These are phyloP conservation scores for Colletotrichum sp. DNA, from an alignment of 2,329 filamentous ascomycete genomes.

Conservation along the genomic window DNA sequence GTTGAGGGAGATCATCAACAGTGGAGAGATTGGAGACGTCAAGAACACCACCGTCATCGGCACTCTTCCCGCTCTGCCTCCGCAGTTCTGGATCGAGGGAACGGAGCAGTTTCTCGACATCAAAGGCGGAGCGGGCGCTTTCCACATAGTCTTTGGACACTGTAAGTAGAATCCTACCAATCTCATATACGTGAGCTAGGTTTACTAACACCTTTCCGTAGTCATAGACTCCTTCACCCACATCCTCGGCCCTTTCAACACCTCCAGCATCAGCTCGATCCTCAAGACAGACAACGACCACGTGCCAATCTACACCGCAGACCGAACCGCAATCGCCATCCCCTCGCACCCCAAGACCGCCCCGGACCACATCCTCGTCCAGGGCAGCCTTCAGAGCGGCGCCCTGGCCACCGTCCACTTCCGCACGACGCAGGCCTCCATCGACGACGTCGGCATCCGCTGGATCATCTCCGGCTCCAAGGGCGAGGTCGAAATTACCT, in stretches of 20 bases:
- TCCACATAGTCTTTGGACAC: slow-evolving; percentile 33
- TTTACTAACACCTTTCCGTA: background rate
- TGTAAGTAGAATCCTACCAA: slow-evolving; percentile 21
- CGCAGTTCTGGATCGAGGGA: slow-evolving; percentile 24
- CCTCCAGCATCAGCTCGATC: slow-evolving; percentile 27
- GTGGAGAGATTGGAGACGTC: slow-evolving; percentile 40
- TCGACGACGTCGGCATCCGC: slow-evolving; percentile 28
- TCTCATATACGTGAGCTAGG: fast-evolving
- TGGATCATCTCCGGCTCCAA: slow-evolving; percentile 42
- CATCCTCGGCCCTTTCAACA: slow-evolving; percentile 36
- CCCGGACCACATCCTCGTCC: slow-evolving; percentile 38
- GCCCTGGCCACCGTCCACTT: slow-evolving; percentile 32
- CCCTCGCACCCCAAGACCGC: slow-evolving; percentile 28
- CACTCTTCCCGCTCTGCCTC: background rate
- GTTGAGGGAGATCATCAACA: slow-evolving; percentile 44
- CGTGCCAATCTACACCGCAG: slow-evolving; percentile 24
- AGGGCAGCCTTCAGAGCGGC: slow-evolving; percentile 34
- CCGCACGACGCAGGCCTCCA: slow-evolving; percentile 22
- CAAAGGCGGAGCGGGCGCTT: slow-evolving; percentile 24
- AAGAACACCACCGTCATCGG: background rate
- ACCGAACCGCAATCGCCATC: slow-evolving; percentile 26
- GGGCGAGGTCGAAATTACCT: slow-evolving; percentile 35
- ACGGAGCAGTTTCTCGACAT: slow-evolving; percentile 26
- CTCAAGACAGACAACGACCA: slow-evolving; percentile 28
- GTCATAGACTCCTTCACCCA: slow-evolving; percentile 36